phyloP scores from a whole-genome alignment of 2,329 filamentous ascomycete species.

The Paracamarosporium sp. region DNA sequence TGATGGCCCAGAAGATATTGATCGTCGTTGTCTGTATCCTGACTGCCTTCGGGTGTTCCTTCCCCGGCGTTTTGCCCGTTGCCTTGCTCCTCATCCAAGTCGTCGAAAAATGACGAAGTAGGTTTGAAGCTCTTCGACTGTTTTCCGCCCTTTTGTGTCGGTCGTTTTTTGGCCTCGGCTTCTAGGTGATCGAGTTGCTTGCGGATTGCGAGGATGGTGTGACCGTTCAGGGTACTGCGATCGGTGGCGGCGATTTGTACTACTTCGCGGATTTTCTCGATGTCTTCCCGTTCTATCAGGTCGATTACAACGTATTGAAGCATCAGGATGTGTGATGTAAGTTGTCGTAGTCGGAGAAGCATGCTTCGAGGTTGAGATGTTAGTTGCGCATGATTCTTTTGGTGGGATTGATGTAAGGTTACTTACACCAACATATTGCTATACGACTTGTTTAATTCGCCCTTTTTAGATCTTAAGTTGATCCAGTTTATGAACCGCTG shows the following conservation, averaged over 20 bases:
- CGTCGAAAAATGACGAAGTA: background rate
- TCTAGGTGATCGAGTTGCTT: conserved; percentile 38
- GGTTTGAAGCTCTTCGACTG: background rate
- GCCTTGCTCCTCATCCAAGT: background rate
- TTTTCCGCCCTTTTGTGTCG: conserved; percentile 11
- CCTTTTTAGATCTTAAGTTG: conserved; percentile 38
- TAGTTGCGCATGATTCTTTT: background rate
- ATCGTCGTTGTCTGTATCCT: conserved; percentile 10
- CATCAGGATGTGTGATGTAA: conserved; percentile 58
- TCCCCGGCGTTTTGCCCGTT: conserved; percentile 1
- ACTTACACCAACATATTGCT: conserved; percentile 49
- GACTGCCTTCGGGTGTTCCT: conserved; percentile 5
- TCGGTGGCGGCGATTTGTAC: conserved; percentile 28
- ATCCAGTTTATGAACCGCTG: conserved; percentile 52
- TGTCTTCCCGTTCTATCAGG: conserved; percentile 53
- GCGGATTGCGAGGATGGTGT: conserved; percentile 32
- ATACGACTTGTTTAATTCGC: conserved; percentile 42
- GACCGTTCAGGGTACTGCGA: conserved; percentile 14
- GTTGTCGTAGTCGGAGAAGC: conserved; percentile 59
- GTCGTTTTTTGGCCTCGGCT: conserved; percentile 21
- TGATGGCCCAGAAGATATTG: conserved; percentile 1
- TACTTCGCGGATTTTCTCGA: conserved; percentile 51
- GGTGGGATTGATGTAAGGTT: background rate
- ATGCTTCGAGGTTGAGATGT: no score
- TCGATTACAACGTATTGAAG: conserved; percentile 54